Evolutionary conservation across 306 rosid species (phyloP), one percentile per base, ranked within the genome.

Genomic region (Cicer chorassanicum): DNA sequence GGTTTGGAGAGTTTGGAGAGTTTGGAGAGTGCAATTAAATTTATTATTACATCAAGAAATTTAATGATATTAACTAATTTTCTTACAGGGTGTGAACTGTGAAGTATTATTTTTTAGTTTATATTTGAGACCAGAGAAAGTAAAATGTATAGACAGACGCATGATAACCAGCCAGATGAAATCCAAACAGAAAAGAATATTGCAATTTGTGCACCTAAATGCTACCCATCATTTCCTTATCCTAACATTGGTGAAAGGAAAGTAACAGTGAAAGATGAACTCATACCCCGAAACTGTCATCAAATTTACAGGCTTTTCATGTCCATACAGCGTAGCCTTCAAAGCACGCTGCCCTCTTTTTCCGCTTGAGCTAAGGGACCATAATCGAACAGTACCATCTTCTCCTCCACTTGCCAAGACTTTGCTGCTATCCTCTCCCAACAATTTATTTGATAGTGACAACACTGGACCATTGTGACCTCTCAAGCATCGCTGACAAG

Each of bases 401-500:
- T 91, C 97, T 72, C 97, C 98, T 79, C 98, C 98, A 78, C 98
- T 93, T 59, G 97, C 98, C 88, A 93, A 83, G 53, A 93, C 68
- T 82, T 87, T 89, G 80, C 86, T 79, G 61, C 65, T 51, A 78
- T 68, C 93, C 21, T 89, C 89, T 60, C 93, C 98, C 78, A 91
- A 80, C 80, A 93, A 73, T 82, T 91, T 85, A 84, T 93, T 87
- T 40, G 97, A 89, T 2, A 91, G 79, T 12, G 89, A 75, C 72
- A 90, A 81, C 73, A 93, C 96, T 77, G 98, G 86, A 53, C 96
- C 96, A 81, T 34, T 83, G 86, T 93, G 98, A 82, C 96, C 98
- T 84, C 89, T 89, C 76, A 90, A 86, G 85, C 89, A 82, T 72
- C 89, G 72, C 54, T 78, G 76, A 77, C 86, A 79, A 44, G 89